These are phyloP conservation scores for Suillus discolor DNA, from an alignment of 768 basidiomycete species.

Conservation along the genomic window DNA sequence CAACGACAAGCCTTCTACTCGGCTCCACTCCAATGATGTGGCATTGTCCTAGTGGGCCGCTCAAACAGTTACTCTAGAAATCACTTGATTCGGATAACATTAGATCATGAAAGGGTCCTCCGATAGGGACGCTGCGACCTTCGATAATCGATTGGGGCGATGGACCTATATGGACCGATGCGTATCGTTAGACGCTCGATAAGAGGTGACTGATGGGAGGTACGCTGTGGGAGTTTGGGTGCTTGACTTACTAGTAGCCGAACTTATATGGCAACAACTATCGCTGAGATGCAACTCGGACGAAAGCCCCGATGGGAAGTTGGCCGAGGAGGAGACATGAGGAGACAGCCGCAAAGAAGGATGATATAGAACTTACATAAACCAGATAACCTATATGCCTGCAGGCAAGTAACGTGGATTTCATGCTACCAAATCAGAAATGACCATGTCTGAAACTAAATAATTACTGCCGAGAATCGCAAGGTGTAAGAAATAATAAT, in stretches of 20 bases:
- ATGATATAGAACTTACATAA: constrained; percentile 41
- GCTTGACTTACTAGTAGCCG: background rate
- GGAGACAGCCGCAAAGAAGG: constrained; percentile 13
- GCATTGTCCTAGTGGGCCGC: constrained; percentile 22
- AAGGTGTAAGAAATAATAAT: constrained; percentile 28
- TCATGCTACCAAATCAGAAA: constrained; percentile 53
- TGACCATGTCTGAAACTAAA: constrained; percentile 40
- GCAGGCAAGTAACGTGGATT: constrained; percentile 78
- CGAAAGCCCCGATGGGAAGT: background rate
- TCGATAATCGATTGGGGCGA: constrained; percentile 23
- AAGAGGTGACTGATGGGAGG: constrained; percentile 54
- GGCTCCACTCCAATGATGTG: constrained; percentile 17
- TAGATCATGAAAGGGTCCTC: constrained; percentile 28
- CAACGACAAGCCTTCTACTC: constrained; percentile 18
- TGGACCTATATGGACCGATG: constrained; percentile 37
- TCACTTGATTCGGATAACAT: constrained; percentile 19
- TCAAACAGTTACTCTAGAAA: constrained; percentile 23
- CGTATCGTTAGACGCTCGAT: constrained; percentile 39
- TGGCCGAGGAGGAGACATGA: background rate
- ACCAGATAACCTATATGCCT: constrained; percentile 54
- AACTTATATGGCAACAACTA: background rate
- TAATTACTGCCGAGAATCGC: constrained; percentile 33
- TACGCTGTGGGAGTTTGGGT: constrained; percentile 30
- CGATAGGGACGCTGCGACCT: constrained; percentile 33
- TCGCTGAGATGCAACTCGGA: background rate